Evolutionary conservation across 2,329 filamentous ascomycete species (phyloP).

Genomic region (Tetracladium maxilliforme): DNA sequence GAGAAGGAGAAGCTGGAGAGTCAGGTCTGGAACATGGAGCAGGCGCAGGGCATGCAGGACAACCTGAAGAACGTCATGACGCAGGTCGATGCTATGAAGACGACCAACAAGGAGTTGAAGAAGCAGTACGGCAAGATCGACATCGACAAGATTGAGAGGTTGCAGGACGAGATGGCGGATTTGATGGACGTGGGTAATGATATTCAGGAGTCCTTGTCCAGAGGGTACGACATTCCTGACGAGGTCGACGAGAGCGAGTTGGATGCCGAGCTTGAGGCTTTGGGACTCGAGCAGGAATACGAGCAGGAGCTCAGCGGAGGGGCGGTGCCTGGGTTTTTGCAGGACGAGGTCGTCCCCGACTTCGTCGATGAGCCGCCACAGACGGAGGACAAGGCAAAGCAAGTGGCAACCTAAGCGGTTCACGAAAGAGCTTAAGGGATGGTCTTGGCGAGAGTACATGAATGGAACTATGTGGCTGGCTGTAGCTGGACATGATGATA

Average conservation of each 20-base stretch:
- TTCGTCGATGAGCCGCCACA: conserved; percentile 89
- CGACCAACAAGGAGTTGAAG: conserved; percentile 80
- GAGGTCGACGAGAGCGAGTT: conserved; percentile 94
- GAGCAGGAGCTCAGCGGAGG: conserved; percentile 40
- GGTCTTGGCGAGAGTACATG: too few species aligned
- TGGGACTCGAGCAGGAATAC: conserved; percentile 87
- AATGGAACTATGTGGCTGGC: too few species aligned
- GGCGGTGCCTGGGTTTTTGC: conserved; percentile 70
- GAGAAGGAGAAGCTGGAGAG: conserved; percentile 88
- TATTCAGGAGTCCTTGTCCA: conserved; percentile 85
- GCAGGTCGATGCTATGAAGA: conserved; percentile 94
- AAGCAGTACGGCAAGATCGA: conserved; percentile 96
- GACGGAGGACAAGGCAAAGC: conserved; percentile 61
- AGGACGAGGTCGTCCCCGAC: conserved; percentile 72
- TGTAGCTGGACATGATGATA: too few species aligned
- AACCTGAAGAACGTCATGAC: conserved; percentile 98
- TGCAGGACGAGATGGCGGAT: conserved; percentile 99
- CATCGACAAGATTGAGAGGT: conserved; percentile 89
- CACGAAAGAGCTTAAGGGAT: too few species aligned
- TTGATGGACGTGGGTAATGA: conserved; percentile 96
- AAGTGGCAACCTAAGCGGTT: too few species aligned
- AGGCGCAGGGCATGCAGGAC: conserved; percentile 96
- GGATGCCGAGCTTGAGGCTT: conserved; percentile 87
- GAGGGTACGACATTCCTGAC: conserved; percentile 89
- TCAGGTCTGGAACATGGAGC: conserved; percentile 99